Evolutionary conservation across 305 asterid genomes (phyloP), one percentile per base, ranked within the genome.

Genomic region (Withania somnifera): DNA sequence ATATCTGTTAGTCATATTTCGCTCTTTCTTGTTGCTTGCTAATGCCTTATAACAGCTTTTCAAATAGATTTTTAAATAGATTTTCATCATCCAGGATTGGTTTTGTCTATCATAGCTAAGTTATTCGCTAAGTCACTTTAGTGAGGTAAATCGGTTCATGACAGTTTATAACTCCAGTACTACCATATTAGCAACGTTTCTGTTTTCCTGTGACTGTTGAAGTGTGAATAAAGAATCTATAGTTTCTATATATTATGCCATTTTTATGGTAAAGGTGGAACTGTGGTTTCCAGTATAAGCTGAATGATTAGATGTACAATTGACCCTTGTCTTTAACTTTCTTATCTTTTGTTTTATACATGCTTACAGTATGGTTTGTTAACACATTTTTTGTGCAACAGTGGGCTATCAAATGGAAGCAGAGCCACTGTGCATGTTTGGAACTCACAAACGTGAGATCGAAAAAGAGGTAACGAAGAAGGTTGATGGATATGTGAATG

Each of bases 331-430:
- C 56, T 20, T 67, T 69, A 69, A 28, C 78, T 69, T 69, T 40
- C 78, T 42, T 71, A 71, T 22, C 57, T 71, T 42, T 52, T 69
- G 7, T 40, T n/a, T 40, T 22, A 42, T 69, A 1, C 57, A 24
- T 45, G 8, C 79, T 30, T 71, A 45, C 79, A 14, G 40, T 45
- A 45, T 45, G 79, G 54, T 13, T 40, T 20, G 0, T 3, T 22
- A 7, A 45, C 5, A 28, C 60, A 1, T 81, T 20, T 15, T 81
- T 76, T 81, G 24, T 83, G 80, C 38, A n/a, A 45, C 86, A 93
- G 97, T 93, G 94, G 98, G 97, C 28, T 93, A 90, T 84, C 93
- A 84, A 58, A 91, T 93, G 93, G 89, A 92, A 84, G 90, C 91
- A 82, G 90, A 89, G 83, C 89, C 90, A 5, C 93, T 87, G 77